Conservation (phyloP, 805 yeast species). For the Priceomyces melissophilus region DNA sequence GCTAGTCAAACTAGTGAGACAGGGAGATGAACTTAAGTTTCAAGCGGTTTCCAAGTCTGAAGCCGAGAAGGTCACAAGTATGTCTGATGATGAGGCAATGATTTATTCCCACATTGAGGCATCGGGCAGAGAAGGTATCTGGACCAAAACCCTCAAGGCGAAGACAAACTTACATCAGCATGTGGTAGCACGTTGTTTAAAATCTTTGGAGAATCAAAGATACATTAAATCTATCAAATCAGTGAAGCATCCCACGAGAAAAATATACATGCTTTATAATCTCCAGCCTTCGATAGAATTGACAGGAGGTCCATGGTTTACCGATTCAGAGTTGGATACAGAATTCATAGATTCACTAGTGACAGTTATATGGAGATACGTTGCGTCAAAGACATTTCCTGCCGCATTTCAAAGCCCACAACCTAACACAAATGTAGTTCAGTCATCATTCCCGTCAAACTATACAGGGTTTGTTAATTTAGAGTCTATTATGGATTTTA, state of each 20-base stretch:
- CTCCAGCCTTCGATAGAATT: slow-evolving; percentile 93
- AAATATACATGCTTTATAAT: slow-evolving; percentile 91
- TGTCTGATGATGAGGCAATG: slow-evolving; percentile 86
- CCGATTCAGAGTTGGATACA: slow-evolving; percentile 90
- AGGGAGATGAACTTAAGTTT: slow-evolving; percentile 65
- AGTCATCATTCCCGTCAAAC: slow-evolving; percentile 52
- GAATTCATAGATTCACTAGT: slow-evolving; percentile 85
- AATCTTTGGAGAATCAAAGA: slow-evolving; percentile 73
- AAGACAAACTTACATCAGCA: slow-evolving; percentile 88
- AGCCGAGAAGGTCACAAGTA: slow-evolving; percentile 70
- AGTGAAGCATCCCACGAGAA: slow-evolving; percentile 90
- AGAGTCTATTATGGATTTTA: slow-evolving; percentile 73
- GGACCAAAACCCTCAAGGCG: slow-evolving; percentile 90
- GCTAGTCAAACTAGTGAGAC: slow-evolving; percentile 65
- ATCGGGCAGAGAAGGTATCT: slow-evolving; percentile 90
- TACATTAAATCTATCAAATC: slow-evolving; percentile 86
- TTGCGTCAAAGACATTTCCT: slow-evolving; percentile 75
- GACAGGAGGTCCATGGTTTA: slow-evolving; percentile 99
- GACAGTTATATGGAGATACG: slow-evolving; percentile 84
- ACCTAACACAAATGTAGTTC: slow-evolving; percentile 34
- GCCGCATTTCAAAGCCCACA: slow-evolving; percentile 53
- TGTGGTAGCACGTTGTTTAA: slow-evolving; percentile 80
- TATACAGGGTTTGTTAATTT: slow-evolving; percentile 66
- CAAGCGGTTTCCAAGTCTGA: slow-evolving; percentile 71
- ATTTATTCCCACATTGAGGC: slow-evolving; percentile 90